Percentiles rank a stretch among this genome's conserved stretches.
phyloP scores from a whole-genome alignment of 208 protist genomes.

The Crithidia acanthocephali region DNA sequence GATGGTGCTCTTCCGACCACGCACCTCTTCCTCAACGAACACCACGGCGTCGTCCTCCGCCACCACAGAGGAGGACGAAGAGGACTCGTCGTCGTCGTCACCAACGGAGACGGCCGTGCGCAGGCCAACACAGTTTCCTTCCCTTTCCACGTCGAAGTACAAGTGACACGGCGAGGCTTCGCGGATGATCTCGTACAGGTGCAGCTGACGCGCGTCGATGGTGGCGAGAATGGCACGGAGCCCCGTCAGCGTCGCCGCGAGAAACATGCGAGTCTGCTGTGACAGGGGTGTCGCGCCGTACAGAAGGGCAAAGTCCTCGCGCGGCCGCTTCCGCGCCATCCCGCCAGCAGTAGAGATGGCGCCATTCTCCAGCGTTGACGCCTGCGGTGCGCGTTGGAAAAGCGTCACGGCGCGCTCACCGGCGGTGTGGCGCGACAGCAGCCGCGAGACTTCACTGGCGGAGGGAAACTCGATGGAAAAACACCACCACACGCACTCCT shows the following conservation, averaged over 20 bases:
- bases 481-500: slow-evolving; percentile 47
- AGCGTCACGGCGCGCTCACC: neutral
- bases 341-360: neutral
- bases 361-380: neutral
- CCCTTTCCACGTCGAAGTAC: slow-evolving; percentile 90
- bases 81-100: slow-evolving; percentile 12
- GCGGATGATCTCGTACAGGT: slow-evolving; percentile 90
- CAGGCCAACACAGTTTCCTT: slow-evolving; percentile 40
- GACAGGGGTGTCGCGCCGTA: slow-evolving; percentile 71
- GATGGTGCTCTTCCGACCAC: neutral
- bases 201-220: slow-evolving; percentile 60
- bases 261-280: slow-evolving; percentile 74
- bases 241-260: slow-evolving; percentile 54
- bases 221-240: slow-evolving; percentile 33
- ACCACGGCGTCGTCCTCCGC: slow-evolving; percentile 20
- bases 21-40: slow-evolving; percentile 7
- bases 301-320: slow-evolving; percentile 62
- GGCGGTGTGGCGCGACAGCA: slow-evolving; percentile 42
- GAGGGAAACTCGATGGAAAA: slow-evolving; percentile 88
- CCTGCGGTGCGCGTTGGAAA: slow-evolving; percentile 1
- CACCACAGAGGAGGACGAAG: slow-evolving; percentile 23
- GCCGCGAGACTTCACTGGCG: slow-evolving; percentile 45
- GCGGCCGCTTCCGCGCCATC: slow-evolving; percentile 14
- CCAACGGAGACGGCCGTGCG: slow-evolving; percentile 28
- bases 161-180: slow-evolving; percentile 69